Percentiles rank a stretch among this genome's conserved stretches.
Evolutionary conservation across 2,329 filamentous ascomycete genomes (phyloP).

Genomic region (Paecilomyces variotii): DNA sequence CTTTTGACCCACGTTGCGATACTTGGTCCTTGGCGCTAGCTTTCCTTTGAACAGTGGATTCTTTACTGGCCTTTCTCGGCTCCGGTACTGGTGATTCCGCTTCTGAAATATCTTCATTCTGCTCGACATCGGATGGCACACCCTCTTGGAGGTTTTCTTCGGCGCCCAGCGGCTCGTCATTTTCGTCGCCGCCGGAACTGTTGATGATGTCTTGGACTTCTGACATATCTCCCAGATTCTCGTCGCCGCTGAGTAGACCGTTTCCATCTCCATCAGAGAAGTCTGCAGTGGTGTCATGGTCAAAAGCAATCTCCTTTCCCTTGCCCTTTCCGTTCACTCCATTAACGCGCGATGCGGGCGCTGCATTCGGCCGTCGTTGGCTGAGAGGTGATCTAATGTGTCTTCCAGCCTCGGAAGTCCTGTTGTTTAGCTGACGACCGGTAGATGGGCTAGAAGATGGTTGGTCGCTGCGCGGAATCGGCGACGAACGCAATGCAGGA

Average conservation of each 20-base stretch:
- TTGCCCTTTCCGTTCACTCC: slow-evolving; percentile 15
- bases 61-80: neutral
- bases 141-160: slow-evolving; percentile 7
- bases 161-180: slow-evolving; percentile 8
- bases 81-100: slow-evolving; percentile 10
- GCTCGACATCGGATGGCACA: neutral
- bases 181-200: slow-evolving; percentile 11
- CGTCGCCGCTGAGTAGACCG: slow-evolving; percentile 21
- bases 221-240: slow-evolving; percentile 23
- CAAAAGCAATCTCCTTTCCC: slow-evolving; percentile 10
- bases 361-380: slow-evolving; percentile 27
- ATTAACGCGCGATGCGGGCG: slow-evolving; percentile 18
- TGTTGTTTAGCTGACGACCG: slow-evolving; percentile 16
- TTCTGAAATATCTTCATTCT: slow-evolving; percentile 10
- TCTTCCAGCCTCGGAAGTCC: slow-evolving; percentile 13
- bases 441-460: slow-evolving; percentile 33
- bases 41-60: slow-evolving; percentile 7
- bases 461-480: slow-evolving; percentile 24
- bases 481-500: slow-evolving; percentile 34
- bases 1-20: neutral
- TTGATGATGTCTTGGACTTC: slow-evolving; percentile 14
- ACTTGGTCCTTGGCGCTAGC: slow-evolving; percentile 6
- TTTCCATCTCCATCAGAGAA: slow-evolving; percentile 31
- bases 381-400: slow-evolving; percentile 27
- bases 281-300: slow-evolving; percentile 16